Conservation (phyloP, 2,329 filamentous ascomycete genomes). For the Xylariaceae sp. region DNA sequence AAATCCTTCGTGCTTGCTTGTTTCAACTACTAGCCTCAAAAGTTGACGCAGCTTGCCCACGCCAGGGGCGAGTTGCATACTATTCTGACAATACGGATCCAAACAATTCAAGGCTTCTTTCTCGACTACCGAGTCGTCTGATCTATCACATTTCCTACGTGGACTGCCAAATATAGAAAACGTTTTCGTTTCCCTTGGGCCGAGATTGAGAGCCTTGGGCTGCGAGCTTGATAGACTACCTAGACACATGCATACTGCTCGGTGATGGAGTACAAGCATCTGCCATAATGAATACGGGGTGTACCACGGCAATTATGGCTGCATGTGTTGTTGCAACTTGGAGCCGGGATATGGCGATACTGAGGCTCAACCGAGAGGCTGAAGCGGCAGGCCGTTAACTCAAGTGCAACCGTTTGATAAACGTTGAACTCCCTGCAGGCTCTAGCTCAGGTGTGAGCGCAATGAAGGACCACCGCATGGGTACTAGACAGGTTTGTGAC, state of each 20-base stretch:
- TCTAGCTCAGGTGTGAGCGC: not conserved
- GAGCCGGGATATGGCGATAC: slow-evolving; percentile 3
- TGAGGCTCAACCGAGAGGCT: slow-evolving; percentile 13
- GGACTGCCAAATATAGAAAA: slow-evolving; percentile 8
- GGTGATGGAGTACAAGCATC: not conserved
- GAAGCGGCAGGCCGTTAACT: slow-evolving; percentile 4
- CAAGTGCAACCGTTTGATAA: slow-evolving; percentile 1
- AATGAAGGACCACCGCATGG: slow-evolving; percentile 5
- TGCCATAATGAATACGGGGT: not conserved
- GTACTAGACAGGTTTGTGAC: slow-evolving; percentile 11
- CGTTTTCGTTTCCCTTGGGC: not conserved
- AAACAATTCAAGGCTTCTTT: slow-evolving; percentile 18
- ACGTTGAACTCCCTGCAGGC: not conserved
- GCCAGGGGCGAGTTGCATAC: slow-evolving; percentile 26
- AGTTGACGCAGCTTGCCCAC: slow-evolving; percentile 29
- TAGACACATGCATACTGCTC: not conserved
- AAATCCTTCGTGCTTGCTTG: slow-evolving; percentile 9
- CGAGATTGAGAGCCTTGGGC: not conserved
- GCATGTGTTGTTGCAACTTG: not conserved
- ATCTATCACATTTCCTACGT: slow-evolving; percentile 28
- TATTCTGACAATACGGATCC: slow-evolving; percentile 17
- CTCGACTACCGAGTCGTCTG: slow-evolving; percentile 14
- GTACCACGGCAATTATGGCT: not conserved
- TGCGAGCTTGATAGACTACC: not conserved
- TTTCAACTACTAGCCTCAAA: slow-evolving; percentile 4